These are phyloP conservation scores for Clarireedia monteithiana DNA, from an alignment of 2,329 filamentous ascomycete genomes.

Conservation along the genomic window DNA sequence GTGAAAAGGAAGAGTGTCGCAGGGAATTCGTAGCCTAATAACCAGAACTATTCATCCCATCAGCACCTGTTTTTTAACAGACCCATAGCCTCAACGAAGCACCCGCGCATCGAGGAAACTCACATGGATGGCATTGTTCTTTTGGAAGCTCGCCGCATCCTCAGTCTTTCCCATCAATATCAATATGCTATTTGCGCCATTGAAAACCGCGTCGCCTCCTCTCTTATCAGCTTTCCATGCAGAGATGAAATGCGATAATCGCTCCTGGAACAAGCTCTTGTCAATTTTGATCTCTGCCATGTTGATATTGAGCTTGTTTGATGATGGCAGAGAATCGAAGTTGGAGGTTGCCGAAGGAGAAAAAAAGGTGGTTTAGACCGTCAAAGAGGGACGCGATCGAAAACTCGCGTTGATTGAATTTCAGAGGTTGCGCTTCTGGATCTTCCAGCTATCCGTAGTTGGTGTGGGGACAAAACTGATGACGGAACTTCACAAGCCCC, in stretches of 20 bases:
- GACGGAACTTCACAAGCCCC: neutral
- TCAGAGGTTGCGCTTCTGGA: neutral
- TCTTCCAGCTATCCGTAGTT: neutral
- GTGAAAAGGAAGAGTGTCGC: conserved; percentile 93
- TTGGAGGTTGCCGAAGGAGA: conserved; percentile 9
- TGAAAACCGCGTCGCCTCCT: conserved; percentile 75
- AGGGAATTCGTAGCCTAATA: conserved; percentile 96
- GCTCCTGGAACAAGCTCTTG: conserved; percentile 87
- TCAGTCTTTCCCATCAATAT: conserved; percentile 94
- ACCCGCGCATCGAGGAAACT: conserved; percentile 30
- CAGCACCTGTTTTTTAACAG: neutral
- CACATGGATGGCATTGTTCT: conserved; percentile 95
- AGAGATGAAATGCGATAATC: conserved; percentile 75
- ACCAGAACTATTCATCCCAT: conserved; percentile 67
- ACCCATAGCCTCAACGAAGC: neutral
- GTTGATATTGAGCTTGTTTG: conserved; percentile 10
- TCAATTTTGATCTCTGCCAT: conserved; percentile 87
- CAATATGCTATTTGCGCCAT: conserved; percentile 77
- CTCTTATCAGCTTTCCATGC: conserved; percentile 97
- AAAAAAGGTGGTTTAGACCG: neutral
- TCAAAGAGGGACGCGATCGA: conserved; percentile 17
- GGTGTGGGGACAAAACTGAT: neutral
- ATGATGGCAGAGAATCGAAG: conserved; percentile 21
- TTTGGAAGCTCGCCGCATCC: conserved; percentile 79
- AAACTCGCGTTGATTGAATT: conserved; percentile 18